Percentiles rank a stretch among this genome's conserved stretches.
Conservation (phyloP, 2,329 filamentous ascomycete species). For the Stagonosporopsis rhizophila region DNA sequence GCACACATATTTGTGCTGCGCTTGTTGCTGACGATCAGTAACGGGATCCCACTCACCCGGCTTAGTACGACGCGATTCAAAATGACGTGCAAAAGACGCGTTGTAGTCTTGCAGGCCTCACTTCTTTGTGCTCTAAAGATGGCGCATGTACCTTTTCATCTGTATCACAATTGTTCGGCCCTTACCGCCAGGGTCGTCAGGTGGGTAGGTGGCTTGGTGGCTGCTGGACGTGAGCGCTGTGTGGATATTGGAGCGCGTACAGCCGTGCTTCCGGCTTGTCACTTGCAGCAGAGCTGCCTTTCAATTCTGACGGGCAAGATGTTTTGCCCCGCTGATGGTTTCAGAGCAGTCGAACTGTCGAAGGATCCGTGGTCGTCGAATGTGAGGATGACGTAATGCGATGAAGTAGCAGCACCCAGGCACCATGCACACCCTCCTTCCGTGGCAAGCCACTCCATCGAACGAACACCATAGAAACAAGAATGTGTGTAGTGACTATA, state of each 20-base stretch:
- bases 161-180: background rate
- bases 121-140: background rate
- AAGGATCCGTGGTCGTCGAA: no score
- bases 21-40: background rate
- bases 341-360: no score
- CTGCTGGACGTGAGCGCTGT: background rate
- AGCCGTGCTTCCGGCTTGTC: background rate
- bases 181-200: background rate
- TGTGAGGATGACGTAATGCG: background rate
- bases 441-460: no score
- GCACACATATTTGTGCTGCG: background rate
- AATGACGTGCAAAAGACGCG: conserved; percentile 1
- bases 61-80: background rate
- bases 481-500: no score
- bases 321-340: no score
- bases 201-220: background rate
- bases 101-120: background rate
- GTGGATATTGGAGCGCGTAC: background rate
- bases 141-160: no score
- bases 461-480: background rate
- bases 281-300: background rate
- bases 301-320: background rate
- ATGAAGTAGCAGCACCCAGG: background rate
- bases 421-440: background rate
- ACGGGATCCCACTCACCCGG: conserved; percentile 8